These are phyloP conservation scores for Rubia yunnanensis DNA, from an alignment of 257 asterid species.

Conservation along the genomic window DNA sequence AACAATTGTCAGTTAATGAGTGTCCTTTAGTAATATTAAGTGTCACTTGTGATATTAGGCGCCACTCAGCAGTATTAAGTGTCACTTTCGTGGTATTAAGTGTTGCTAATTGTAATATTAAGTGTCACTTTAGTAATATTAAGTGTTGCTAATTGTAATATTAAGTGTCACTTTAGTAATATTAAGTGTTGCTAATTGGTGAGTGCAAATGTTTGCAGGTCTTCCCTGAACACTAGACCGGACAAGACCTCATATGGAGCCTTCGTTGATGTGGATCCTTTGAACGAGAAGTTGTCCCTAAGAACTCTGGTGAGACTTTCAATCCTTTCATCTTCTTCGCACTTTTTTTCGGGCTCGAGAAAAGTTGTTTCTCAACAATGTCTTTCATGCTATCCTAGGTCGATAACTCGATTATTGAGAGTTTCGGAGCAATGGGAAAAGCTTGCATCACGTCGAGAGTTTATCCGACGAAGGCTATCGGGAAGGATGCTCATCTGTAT, in stretches of 20 bases:
- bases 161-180: neutral
- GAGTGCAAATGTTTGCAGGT: slow-evolving; percentile 11
- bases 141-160: too few species aligned
- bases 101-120: too few species aligned
- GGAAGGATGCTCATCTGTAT: slow-evolving; percentile 14
- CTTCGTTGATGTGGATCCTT: slow-evolving; percentile 25
- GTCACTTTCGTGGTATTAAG: too few species aligned
- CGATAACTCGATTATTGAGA: slow-evolving; percentile 28
- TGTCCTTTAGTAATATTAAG: too few species aligned
- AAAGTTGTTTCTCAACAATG: neutral
- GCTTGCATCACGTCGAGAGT: slow-evolving; percentile 28
- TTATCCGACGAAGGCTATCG: slow-evolving; percentile 21
- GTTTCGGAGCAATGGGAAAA: slow-evolving; percentile 28
- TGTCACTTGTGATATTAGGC: too few species aligned
- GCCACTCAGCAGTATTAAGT: too few species aligned
- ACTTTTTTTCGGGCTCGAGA: neutral
- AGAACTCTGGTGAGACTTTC: slow-evolving; percentile 23
- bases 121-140: neutral
- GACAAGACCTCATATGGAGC: slow-evolving; percentile 33
- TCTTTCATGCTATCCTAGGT: slow-evolving; percentile 10
- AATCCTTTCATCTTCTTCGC: neutral
- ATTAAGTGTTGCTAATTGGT: neutral
- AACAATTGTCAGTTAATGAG: too few species aligned
- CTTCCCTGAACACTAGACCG: slow-evolving; percentile 20
- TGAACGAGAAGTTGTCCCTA: slow-evolving; percentile 17